A percentile compares a stretch with the other conserved stretches of the same genome.
Evolutionary conservation across 176 grass and related monocot genomes (phyloP).

Genomic region (Bonia amplexicaulis): DNA sequence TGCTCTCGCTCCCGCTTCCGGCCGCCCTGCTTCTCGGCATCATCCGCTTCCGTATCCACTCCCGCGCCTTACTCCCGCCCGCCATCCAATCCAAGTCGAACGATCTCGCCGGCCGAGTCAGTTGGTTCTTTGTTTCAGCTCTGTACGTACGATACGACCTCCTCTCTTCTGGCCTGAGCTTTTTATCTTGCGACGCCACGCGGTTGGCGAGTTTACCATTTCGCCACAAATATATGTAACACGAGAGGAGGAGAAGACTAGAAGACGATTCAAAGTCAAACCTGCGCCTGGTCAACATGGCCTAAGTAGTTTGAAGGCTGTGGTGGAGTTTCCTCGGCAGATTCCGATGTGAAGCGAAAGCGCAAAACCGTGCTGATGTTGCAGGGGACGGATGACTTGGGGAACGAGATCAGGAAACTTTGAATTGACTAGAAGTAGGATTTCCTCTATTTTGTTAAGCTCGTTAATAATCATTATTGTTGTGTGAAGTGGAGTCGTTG

Average conservation of each 20-base stretch:
- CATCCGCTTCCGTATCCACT: conserved; percentile 43
- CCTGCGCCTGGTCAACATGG: not conserved
- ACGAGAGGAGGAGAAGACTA: not conserved
- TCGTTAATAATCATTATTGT: not conserved
- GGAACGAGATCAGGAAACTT: not conserved
- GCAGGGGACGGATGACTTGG: not conserved
- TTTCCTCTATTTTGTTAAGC: not conserved
- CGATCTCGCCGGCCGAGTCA: not conserved
- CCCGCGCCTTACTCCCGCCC: conserved; percentile 21
- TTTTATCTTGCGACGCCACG: conserved; percentile 22
- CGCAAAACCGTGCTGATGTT: too few relatives aligned
- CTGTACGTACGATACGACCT: not conserved
- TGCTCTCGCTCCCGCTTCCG: not conserved
- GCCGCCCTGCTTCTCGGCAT: conserved; percentile 2
- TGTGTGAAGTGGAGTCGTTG: not conserved
- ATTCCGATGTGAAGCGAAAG: too few relatives aligned
- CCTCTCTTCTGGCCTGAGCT: conserved; percentile 7
- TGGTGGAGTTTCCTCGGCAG: too few relatives aligned
- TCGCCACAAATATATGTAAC: not conserved
- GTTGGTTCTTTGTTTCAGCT: not conserved
- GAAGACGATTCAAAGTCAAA: conserved; percentile 38
- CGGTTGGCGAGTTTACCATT: not conserved
- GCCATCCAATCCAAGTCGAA: not conserved
- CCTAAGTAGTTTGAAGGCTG: not conserved
- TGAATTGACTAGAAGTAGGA: not conserved